A percentile compares a stretch with the other conserved stretches of the same genome.
phyloP scores from a whole-genome alignment of 23 red algal genomes.

The Gracilariopsis chorda region DNA sequence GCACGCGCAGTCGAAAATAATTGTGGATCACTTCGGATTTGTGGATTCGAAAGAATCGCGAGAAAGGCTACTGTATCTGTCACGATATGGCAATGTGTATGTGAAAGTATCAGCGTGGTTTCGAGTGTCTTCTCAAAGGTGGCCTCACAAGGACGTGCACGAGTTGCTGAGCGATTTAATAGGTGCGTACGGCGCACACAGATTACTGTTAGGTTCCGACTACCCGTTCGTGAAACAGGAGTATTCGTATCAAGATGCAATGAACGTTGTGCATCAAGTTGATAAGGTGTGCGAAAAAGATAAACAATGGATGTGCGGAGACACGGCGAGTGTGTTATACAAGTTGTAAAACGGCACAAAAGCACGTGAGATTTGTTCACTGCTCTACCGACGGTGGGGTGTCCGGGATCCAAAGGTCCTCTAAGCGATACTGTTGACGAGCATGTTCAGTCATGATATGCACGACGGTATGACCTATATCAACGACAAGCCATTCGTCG shows the following conservation, averaged over 20 bases:
- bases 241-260: not conserved
- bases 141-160: not conserved
- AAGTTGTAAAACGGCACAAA: no score
- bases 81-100: not conserved
- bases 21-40: constrained; percentile 22
- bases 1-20: not conserved
- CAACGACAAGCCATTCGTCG: constrained; percentile 56
- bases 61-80: not conserved
- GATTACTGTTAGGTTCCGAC: constrained; percentile 18
- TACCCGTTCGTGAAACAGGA: constrained; percentile 36
- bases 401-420: constrained; percentile 26
- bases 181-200: not conserved
- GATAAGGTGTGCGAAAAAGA: not conserved
- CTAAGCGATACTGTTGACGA: constrained; percentile 37
- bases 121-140: not conserved
- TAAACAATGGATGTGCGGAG: not conserved
- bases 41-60: not conserved
- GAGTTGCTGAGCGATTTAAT: not conserved
- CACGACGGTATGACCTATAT: constrained; percentile 52
- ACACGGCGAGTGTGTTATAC: not conserved
- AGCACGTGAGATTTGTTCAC: no score
- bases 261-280: not conserved
- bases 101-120: constrained; percentile 35
- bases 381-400: no score
- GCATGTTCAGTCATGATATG: constrained; percentile 57